These are phyloP conservation scores for Pyrenophora graminea DNA, from an alignment of 2,329 filamentous ascomycete species.

Conservation along the genomic window DNA sequence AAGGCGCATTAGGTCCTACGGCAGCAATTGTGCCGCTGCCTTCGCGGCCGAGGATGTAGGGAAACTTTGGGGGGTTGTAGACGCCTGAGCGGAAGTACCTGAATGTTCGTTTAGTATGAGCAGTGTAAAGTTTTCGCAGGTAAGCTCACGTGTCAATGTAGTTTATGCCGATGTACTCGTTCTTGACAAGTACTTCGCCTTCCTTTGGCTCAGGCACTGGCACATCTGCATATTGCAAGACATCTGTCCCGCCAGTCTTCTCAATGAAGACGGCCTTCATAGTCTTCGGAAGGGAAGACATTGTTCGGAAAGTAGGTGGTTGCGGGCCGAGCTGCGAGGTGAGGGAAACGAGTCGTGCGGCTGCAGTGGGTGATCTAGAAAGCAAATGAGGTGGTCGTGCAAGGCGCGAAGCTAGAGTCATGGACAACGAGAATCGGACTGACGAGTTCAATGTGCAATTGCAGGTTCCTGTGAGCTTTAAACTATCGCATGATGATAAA, in stretches of 20 bases:
- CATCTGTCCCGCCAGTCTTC: conserved; percentile 72
- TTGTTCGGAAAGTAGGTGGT: conserved; percentile 29
- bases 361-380: conserved; percentile 16
- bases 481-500: conserved; percentile 9
- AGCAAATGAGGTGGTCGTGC: conserved; percentile 13
- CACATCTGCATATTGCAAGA: conserved; percentile 71
- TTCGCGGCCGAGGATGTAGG: conserved; percentile 79
- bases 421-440: conserved; percentile 4
- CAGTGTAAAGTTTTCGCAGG: not conserved
- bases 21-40: conserved; percentile 72
- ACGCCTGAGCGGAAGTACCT: conserved; percentile 85
- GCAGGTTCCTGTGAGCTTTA: not conserved
- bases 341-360: conserved; percentile 24
- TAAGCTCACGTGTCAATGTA: conserved; percentile 75
- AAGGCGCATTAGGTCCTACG: conserved; percentile 56
- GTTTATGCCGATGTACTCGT: conserved; percentile 80
- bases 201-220: conserved; percentile 70
- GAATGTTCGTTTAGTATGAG: not conserved
- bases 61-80: conserved; percentile 70
- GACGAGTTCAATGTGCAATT: not conserved
- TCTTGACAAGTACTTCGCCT: conserved; percentile 79
- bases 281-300: conserved; percentile 62
- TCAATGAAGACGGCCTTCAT: conserved; percentile 77
- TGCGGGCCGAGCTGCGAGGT: conserved; percentile 22
- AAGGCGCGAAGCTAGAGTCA: conserved; percentile 22